Conservation (phyloP, 305 asterid species). For the Fraxinus ornus region DNA sequence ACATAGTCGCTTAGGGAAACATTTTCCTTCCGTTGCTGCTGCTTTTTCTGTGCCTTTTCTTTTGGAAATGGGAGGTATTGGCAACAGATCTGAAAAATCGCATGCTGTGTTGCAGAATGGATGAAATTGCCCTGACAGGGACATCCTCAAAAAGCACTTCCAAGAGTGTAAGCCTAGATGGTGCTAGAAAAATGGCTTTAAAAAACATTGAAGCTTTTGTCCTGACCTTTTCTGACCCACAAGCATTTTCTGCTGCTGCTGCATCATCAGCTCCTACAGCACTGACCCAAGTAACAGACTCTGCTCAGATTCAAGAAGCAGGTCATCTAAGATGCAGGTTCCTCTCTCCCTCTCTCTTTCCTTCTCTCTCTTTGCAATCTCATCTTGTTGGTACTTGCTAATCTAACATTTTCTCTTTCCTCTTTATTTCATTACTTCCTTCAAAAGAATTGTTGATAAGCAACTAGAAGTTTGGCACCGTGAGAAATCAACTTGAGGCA, state of each 20-base stretch:
- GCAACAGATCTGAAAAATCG: constrained; percentile 8
- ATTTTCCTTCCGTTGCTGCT: background rate
- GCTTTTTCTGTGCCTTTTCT: background rate
- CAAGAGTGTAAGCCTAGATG: constrained; percentile 62
- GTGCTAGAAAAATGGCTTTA: constrained; percentile 71
- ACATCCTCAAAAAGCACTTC: constrained; percentile 56
- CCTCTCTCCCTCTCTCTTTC: constrained; percentile 12
- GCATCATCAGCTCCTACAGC: constrained; percentile 75
- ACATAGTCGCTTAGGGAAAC: background rate
- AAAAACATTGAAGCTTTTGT: constrained; percentile 74
- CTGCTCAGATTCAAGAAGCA: constrained; percentile 86
- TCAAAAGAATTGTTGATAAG: background rate
- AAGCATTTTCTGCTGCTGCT: constrained; percentile 78
- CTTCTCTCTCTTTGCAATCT: background rate
- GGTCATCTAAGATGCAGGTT: constrained; percentile 99
- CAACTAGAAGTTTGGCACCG: background rate
- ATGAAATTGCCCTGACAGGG: constrained; percentile 61
- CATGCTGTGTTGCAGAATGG: constrained; percentile 56
- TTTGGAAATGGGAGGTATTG: constrained; percentile 11
- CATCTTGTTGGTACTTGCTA: background rate
- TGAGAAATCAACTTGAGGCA: background rate
- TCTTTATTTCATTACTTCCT: background rate
- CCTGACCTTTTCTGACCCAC: constrained; percentile 63
- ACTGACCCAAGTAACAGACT: constrained; percentile 68
- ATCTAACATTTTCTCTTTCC: background rate